These are phyloP conservation scores for Blastomyces emzantsi DNA, from an alignment of 2,329 filamentous ascomycete species.

Conservation along the genomic window DNA sequence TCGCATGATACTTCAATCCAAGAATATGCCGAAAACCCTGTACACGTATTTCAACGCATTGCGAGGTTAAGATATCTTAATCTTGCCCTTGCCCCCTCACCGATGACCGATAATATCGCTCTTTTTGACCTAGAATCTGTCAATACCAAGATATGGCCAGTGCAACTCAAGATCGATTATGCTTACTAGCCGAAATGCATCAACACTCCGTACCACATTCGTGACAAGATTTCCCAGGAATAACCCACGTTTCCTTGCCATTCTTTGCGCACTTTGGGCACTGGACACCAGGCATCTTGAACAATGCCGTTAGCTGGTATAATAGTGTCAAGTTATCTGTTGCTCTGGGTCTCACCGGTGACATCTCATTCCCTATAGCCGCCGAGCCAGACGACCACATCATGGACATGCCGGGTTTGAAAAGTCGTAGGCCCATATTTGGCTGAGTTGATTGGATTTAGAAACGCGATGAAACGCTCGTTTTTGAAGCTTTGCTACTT, in stretches of 20 bases:
- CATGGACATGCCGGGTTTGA: neutral
- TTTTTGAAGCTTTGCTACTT: neutral
- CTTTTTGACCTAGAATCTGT: neutral
- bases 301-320: conserved; percentile 4
- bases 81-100: neutral
- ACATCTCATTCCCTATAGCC: conserved; percentile 11
- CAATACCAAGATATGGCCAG: neutral
- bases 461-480: neutral
- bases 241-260: conserved; percentile 37
- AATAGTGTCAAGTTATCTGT: neutral
- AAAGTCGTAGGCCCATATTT: neutral
- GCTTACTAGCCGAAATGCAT: neutral
- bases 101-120: neutral
- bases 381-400: neutral
- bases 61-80: neutral
- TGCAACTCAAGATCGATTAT: neutral
- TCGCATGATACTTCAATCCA: neutral
- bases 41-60: neutral
- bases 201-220: conserved; percentile 27
- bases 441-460: neutral
- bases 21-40: neutral
- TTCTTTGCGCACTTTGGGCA: conserved; percentile 32
- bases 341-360: conserved; percentile 13
- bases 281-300: conserved; percentile 38
- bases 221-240: conserved; percentile 40